phyloP scores from a whole-genome alignment of 2,329 filamentous ascomycete genomes.

The Waltergamsia citrina region DNA sequence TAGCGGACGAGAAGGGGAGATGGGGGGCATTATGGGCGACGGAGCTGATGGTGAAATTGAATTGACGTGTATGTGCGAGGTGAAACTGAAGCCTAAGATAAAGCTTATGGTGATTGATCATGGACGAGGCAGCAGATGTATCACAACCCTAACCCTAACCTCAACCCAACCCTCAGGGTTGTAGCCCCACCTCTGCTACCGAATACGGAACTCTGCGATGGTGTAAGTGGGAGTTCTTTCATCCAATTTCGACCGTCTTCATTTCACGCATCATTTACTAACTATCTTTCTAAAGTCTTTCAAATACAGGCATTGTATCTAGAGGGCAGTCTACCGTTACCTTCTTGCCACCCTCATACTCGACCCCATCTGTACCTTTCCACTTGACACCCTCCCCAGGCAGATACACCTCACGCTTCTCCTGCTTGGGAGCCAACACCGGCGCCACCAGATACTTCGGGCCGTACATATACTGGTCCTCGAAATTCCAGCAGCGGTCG shows the following conservation, averaged over 20 bases:
- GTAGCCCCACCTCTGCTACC: no score
- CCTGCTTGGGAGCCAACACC: neutral
- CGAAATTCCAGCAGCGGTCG: constrained; percentile 41
- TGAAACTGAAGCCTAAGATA: no score
- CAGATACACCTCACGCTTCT: constrained; percentile 2
- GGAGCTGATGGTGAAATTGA: no score
- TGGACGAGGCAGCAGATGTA: no score
- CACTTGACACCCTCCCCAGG: constrained; percentile 4
- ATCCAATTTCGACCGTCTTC: no score
- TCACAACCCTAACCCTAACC: no score
- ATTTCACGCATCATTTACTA: no score
- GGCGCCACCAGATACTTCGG: constrained; percentile 1
- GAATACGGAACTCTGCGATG: no score
- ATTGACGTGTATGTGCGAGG: no score
- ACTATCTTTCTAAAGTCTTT: neutral
- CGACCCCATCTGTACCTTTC: constrained; percentile 6
- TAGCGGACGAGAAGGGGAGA: constrained; percentile 18
- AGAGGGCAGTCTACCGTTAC: constrained; percentile 6
- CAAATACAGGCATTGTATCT: constrained; percentile 8
- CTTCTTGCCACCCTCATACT: constrained; percentile 6
- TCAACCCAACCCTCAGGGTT: no score
- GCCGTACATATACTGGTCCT: constrained; percentile 58
- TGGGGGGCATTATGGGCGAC: constrained; percentile 21
- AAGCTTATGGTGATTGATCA: no score
- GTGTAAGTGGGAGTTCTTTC: no score